Evolutionary conservation across 192 early-diverging fungal species (phyloP), one percentile per base, ranked within the genome.

Genomic region (Obelidium mucronatum): DNA sequence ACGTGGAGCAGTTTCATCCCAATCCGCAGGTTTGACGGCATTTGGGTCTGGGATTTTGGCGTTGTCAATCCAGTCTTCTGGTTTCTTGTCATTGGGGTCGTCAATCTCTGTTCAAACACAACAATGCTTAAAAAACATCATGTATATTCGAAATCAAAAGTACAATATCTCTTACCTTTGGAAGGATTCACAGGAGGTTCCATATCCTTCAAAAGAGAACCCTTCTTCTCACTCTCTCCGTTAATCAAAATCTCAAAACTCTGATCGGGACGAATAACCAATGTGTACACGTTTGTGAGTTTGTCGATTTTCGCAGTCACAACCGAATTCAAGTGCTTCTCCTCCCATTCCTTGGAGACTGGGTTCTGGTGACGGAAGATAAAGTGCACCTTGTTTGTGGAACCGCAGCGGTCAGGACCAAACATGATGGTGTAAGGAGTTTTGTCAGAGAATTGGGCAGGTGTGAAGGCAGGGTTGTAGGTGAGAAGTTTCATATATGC

Each of bases 321-420:
- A 28, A 93, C 93, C 67, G 92, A 88, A 26, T 85, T 84, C 74
- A 95, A 78, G 78, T 96, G 95, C 80, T 97, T 95, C 85, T 97
- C 95, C 40, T 93, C 94, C 73, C 90, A 87, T 65, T 86, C 85
- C 6, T 92, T 92, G 15, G 93, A 93, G 44, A 84, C 76, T 19
- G 95, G 95, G 84, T 95, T 95, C 82, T 90, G 88, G 88, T 97
- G 95, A 31, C 93, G 87, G 89, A 94, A 94, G 78, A 97, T 97
- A 55, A 97, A 91, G 82, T 97, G 96, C 33, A 97, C 89, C 73
- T 95, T 96, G 86, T 92, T 94, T 81, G 90, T 92, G 54, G 87
- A 69, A 42, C 96, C 97, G 84, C 97, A 99, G 67, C 94, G 92
- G 82, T 99, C 97, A 40, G 97, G 97, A 40, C 96, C 96, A 83